Evolutionary conservation across 2,329 filamentous ascomycete genomes (phyloP), one percentile per base, ranked within the genome.

Genomic region (Fusarium ramigenum): DNA sequence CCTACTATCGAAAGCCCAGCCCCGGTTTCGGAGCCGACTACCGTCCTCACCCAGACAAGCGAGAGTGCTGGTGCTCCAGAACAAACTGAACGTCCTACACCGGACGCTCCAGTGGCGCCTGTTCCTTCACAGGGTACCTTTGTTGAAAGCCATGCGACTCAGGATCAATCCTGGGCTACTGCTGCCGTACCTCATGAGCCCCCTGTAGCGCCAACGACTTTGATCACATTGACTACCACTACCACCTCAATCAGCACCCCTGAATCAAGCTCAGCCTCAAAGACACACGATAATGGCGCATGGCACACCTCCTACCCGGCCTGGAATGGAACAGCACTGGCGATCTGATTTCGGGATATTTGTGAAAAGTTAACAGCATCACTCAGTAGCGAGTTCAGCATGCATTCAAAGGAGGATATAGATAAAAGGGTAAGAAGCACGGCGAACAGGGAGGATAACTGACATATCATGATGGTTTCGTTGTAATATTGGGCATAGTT

Each of bases 221-320:
- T 68, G 25, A 60, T 65, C 34, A 72, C 66, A n/a, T 47, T 58
- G 11, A 54, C 52, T 23, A 59, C 70, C 11, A 68, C 65, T 12
- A 73, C 70, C 50, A 64, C 72, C 23, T 52, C 71, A 46, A 28
- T 59, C 50, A 49, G 32, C n/a, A 36, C 54, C 23, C 60, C 64
- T 10, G 47, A 37, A 32, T 47, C 73, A 16, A 70, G 71, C 15
- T 74, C 77, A 19, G 64, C 74, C 36, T 72, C 78, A n/a, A 72
- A 74, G 39, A 80, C 80, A 18, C 79, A 82, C 44, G 84, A 87
- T 62, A 72, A 87, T 60, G 85, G 85, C 23, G 77, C 77, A 56
- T 87, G 85, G 86, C 84, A 85, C 64, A 85, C 85, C 7, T 81
- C 80, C 1, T 87, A 86, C 60, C 83, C 84, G 6, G 47, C 83